Evolutionary conservation across 164 flowering plant genomes (phyloP), one percentile per base, ranked within the genome.

Genomic region (Piper longum): DNA sequence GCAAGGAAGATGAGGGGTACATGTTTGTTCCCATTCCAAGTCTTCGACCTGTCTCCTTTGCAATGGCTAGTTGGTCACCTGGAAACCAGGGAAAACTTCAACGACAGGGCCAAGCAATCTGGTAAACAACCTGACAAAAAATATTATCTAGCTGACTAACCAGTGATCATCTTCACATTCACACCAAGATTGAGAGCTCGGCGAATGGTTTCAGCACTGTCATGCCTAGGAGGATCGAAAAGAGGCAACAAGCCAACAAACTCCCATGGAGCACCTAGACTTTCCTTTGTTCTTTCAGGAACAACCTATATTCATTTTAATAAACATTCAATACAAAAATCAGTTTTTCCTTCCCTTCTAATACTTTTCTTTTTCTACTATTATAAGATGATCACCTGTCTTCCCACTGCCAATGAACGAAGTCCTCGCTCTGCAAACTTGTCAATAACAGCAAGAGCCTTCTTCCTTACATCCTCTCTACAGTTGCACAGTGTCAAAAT

Each of bases 21-120:
- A 78, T 78, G 70, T 78, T 78, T 59, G 79, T 78, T 16, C 79
- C 81, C 81, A 78, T 78, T 44, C 81, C 81, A 36, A 78, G 81
- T 64, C 81, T 71, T 51, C 81, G 66, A 4, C 81, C 79, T 2
- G 79, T 78, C 66, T 78, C 81, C 63, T 78, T 78, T 26, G 73
- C 81, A 65, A 78, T 78, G 16, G 81, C 78, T 59, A 78, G 77
- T 62, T 77, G 80, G 64, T 77, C 80, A 2, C 80, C 80, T 76
- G 69, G 36, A 69, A 58, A 52, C 11, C 56, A 59, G 52, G 45
- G 60, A 68, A 9, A 14, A 45, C 2, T 11, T 4, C 18, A 16
- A 14, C 55, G 59, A 18, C 18, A 39, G 59, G 4, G 4, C 12
- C 14, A 9, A 39, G 2, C 4, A n/a, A 26, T 45, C 16, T 7